A percentile compares a stretch with the other conserved stretches of the same genome.
Conservation (phyloP, 495 filamentous ascomycete genomes). For the Jackrogersella multiformis region DNA sequence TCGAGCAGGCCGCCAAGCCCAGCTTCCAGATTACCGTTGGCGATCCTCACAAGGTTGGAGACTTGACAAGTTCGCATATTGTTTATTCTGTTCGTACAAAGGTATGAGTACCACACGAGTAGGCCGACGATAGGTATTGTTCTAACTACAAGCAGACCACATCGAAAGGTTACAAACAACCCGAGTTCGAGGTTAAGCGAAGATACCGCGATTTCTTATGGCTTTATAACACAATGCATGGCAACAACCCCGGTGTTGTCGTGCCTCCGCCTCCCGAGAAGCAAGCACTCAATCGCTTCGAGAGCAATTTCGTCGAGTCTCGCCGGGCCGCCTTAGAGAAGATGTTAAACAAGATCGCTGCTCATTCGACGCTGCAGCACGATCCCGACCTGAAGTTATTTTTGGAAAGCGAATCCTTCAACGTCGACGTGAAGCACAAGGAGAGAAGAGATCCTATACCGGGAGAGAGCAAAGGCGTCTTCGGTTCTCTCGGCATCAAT, state of each 20-base stretch:
- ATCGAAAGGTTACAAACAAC: conserved; percentile 91
- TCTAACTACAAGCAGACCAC: conserved; percentile 69
- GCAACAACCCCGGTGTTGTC: conserved; percentile 92
- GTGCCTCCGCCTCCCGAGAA: conserved; percentile 98
- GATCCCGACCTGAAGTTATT: conserved; percentile 95
- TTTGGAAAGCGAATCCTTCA: conserved; percentile 94
- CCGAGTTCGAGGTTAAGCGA: conserved; percentile 90
- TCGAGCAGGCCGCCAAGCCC: conserved; percentile 91
- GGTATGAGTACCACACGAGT: conserved; percentile 58
- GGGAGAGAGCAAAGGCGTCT: conserved; percentile 90
- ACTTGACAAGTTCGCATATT: conserved; percentile 95
- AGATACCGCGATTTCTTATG: conserved; percentile 97
- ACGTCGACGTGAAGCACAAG: conserved; percentile 96
- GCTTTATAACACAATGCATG: conserved; percentile 93
- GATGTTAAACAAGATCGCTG: conserved; percentile 95
- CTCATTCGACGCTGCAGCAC: conserved; percentile 90
- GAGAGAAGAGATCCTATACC: conserved; percentile 88
- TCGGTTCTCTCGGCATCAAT: conserved; percentile 82
- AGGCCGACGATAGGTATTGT: not conserved
- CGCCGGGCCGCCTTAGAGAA: conserved; percentile 89
- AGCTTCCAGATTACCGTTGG: conserved; percentile 92
- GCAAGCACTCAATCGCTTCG: conserved; percentile 95
- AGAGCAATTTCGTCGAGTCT: conserved; percentile 95
- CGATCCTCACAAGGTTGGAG: conserved; percentile 97
- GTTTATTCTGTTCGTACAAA: conserved; percentile 95